Base-by-base conservation (phyloP, 441 rosid genomes). In the Eutrema salsugineum region DNA sequence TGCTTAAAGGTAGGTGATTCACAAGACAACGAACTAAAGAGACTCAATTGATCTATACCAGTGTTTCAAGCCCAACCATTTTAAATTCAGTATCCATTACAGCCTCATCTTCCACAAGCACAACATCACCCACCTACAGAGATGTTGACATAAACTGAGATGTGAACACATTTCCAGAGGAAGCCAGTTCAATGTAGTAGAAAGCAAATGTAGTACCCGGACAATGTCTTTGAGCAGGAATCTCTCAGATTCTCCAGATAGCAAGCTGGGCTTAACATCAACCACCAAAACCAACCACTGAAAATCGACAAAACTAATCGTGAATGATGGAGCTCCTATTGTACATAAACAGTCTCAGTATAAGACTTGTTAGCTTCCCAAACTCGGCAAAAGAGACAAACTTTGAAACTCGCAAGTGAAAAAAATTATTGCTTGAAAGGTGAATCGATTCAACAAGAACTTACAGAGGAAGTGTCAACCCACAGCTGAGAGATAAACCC, bases 401-500 rank as follows among this genome's bases (percentile, higher is more conserved):
- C 57, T 72, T 72, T 43, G 20, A 57, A 56, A 73, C 49, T 53
- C n/a, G 24, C 3, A 3, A 20, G 19, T 16, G 30, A 14, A n/a
- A 4, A 9, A 66, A n/a, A n/a, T n/a, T 8, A 48, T 6, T 11
- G 56, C 17, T 5, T 11, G 20, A 33, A 6, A 44, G 57, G 66
- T 66, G 54, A 57, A 1, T 5, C 0, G 6, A 39, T 5, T 39
- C 0, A 20, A 38, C 1, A 65, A 36, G 8, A 56, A 83, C 97
- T 78, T 70, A 90, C 93, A 40, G 87, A 82, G 72, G 44, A 5
- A 48, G 89, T 79, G 64, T 94, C 91, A 71, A 94, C 97, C 96
- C 97, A 94, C 15, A 90, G 79, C 74, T 91, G 99, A 40, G 99
- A 86, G 5, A 91, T 82, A 36, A 80, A 91, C 22, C 97, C 99